Evolutionary conservation across 1,139 yeast species (phyloP), one percentile per base, ranked within the genome.

Genomic region (Spathaspora jeffriesii): DNA sequence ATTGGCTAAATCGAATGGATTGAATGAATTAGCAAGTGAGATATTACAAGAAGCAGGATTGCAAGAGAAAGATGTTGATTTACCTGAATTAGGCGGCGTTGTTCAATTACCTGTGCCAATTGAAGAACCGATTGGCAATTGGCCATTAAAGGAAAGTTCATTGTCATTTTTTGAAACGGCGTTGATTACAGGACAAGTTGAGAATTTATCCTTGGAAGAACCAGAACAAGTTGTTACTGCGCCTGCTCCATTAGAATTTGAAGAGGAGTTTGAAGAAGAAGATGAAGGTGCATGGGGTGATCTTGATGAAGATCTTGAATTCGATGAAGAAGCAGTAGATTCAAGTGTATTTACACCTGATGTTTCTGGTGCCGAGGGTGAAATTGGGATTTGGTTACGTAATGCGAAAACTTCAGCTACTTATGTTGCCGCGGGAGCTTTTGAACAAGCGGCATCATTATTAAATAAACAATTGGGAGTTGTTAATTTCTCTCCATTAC

Each of bases 381-480:
- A 93, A 65, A 67, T 85, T 37, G 86, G 86, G 4, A 68, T 71
- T 54, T 95, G 99, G 99, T 79, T 88, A 38, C 86, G 93, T 55
- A 89, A 88, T 68, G 89, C 97, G 14, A 88, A 87, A 53, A 79
- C 93, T 45, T 91, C 98, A 4, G 98, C 97, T 34, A 91, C 89
- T 34, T 90, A 90, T 59, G 91, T 88, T 60, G 97, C 99, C 1
- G 92, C 97, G 2, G 99, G 99, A 57, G 89, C 96, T 5, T 91
- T 92, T 64, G 98, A 92, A 54, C 89, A 93, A 52, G 99, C 99
- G 41, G 95, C 97, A 34, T 93, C 90, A 57, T 79, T 95, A 62
- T 79, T 95, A 60, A 82, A 87, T 69, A 87, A 95, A 60, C 99
- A 95, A 68, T 77, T 87, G 46, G 99, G 98, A 56, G 81, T 89